Base-by-base conservation (phyloP, 306 rosid genomes). In the Dryas alaskensis region DNA sequence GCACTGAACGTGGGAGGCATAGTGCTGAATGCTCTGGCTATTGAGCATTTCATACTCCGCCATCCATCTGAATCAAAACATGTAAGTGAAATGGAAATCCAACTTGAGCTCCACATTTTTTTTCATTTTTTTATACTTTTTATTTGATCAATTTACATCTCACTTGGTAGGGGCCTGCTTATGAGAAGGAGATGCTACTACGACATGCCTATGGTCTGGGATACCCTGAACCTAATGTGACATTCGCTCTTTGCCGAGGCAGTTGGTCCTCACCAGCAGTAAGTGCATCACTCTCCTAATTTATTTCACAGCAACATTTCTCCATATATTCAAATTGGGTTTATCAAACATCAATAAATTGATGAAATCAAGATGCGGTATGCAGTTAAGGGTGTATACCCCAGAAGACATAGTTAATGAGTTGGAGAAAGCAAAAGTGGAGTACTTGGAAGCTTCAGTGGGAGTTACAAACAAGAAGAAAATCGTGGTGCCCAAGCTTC, bases 251-350 rank as follows among this genome's bases (percentile, higher is more conserved):
- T 4, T 89, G 97, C 70, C 67, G 98, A 57, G 97, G 98, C 77
- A 89, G 90, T 57, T 84, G 98, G 97, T 89, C 96, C 51, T 89
- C 97, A 22, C 98, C 98, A 19, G 98, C 98, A 8, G 98, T 91
- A 83, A 83, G 92, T 82, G 54, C 49, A 39, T 1, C 5, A 37
- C 53, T 52, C 7, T 43, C 58, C 52, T 7, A 57, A 19, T 31
- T 57, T 22, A 52, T 43, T 48, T 71, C 7, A 44, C 8, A 9
- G 17, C 14, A 49, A 8, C 51, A 14, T 48, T n/a, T 40, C 73
- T 39, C 62, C 37, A 7, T 25, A 10, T 43, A 27, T 66, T 49
- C 3, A 3, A 10, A 9, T 11, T 22, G 9, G 19, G 52, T n/a
- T 17, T 55, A 12, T 48, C 6, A 14, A 17, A 49, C 58, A 52